Evolutionary conservation across 2,329 filamentous ascomycete species (phyloP).

Genomic region (Calcarisporium arbuscula): DNA sequence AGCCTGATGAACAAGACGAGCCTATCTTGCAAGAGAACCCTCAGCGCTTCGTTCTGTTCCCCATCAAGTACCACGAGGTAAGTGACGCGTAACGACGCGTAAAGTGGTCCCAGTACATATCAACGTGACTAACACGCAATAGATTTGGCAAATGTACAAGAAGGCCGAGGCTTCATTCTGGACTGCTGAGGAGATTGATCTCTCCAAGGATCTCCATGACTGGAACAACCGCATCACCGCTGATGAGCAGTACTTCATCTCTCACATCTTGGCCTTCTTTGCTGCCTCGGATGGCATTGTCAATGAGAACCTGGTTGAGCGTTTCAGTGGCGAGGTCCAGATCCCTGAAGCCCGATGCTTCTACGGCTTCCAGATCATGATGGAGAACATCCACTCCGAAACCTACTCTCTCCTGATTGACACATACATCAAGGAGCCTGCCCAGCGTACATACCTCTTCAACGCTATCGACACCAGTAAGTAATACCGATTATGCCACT

Average conservation of each 20-base stretch:
- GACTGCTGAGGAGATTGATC: conserved; percentile 98
- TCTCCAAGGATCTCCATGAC: conserved; percentile 97
- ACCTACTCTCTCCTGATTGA: conserved; percentile 99
- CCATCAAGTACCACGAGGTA: conserved; percentile 99
- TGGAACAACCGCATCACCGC: conserved; percentile 98
- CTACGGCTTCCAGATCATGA: conserved; percentile 99
- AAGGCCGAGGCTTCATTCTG: conserved; percentile 99
- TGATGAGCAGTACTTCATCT: conserved; percentile 97
- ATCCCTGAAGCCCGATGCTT: conserved; percentile 98
- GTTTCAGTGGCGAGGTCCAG: conserved; percentile 95
- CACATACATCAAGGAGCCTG: conserved; percentile 97
- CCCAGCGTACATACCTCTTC: conserved; percentile 90
- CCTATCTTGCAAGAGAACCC: conserved; percentile 93
- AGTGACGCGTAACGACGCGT: conserved; percentile 62
- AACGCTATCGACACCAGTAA: conserved; percentile 97
- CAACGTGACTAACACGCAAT: conserved; percentile 30
- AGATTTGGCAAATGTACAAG: conserved; percentile 99
- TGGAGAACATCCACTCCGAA: conserved; percentile 99
- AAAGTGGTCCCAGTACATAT: conserved; percentile 42
- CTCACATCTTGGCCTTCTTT: conserved; percentile 98
- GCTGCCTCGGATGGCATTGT: conserved; percentile 98
- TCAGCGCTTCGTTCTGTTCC: conserved; percentile 93
- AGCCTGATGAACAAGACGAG: conserved; percentile 71
- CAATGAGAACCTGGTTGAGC: conserved; percentile 98
- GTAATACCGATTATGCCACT: conserved; percentile 23